Base-by-base conservation (phyloP, 306 rosid genomes). In the Castanea mollissima region DNA sequence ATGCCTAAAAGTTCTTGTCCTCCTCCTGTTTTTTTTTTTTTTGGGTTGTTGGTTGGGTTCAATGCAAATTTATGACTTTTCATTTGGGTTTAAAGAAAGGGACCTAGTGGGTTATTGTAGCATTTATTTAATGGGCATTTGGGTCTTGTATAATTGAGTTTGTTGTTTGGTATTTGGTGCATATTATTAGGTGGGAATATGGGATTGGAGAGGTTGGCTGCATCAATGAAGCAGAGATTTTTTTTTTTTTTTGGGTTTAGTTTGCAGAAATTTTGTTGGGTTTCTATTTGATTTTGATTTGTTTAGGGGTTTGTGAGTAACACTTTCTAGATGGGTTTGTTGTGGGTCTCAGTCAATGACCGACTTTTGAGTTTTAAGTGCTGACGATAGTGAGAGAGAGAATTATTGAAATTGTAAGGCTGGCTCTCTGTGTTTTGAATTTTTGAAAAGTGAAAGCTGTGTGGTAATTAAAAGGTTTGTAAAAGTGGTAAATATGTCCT, bases 271-370 rank as follows among this genome's bases (percentile, higher is more conserved):
- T 25, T 25, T 25, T 25, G 2, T 25, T 25, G 13, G 5, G 3
- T 55, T 56, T 31, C 44, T 67, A 25, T 15, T 67, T 31, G 32
- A 69, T 74, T 83, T 55, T 81, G 83, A 55, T 77, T 71, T 75
- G 60, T 83, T 54, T 52, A 77, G 18, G 32, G 20, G 32, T 58
- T 71, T 85, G 46, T 31, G 76, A 65, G 44, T 38, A 38, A 38
- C 46, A 41, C 75, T 64, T 89, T 60, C 74, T 77, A 78, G 34
- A 70, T 60, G 73, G 85, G 89, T 75, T 49, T 64, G 69, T 69
- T 86, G 79, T 79, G 85, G 89, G 83, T 79, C 83, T 78, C 55
- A 72, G 87, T 87, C 77, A 79, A 65, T 73, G 81, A 59, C 86
- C 52, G 74, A 72, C 77, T 87, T 79, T 65, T 63, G 85, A 27